Base-by-base conservation (phyloP, 2,329 filamentous ascomycete species). In the Diplodia corticola region DNA sequence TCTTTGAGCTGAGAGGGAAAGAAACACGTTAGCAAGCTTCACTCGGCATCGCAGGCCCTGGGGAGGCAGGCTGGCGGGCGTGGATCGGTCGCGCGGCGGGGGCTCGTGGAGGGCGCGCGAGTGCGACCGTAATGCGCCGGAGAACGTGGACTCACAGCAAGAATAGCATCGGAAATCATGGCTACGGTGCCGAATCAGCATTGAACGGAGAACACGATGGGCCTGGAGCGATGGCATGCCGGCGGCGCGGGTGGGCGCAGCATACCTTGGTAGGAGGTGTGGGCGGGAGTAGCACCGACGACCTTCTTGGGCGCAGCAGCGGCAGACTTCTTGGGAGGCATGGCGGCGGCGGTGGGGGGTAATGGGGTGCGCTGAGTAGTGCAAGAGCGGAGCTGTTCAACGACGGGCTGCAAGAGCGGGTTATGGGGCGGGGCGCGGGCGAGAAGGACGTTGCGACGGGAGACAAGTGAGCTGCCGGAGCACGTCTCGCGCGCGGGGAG, bases 141-240 rank as follows among this genome's bases (percentile, higher is more conserved):
- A 72, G 74, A 75, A 75, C 77, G 80, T 84, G 75, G 76, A 89
- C 88, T 88, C 80, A 90, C 88, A 80, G 85, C 86, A 75, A 89
- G 79, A 76, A 90, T 88, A 72, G 88, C 88, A 79, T 90, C 87
- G 81, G 89, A 89, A 79, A 90, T 88, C 88, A 90, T 89, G 80
- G 89, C 88, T 89, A 78, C 76, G 75, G 74, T 50, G 71, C 70
- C 72, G 66, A 72, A 83, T 87, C 81, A 87, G 84, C 77, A 85
- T 78, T 77, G 71, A 70, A 74, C 79, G 74, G 85, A 84, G 85
- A 88, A 78, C 74, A 79, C 67, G 74, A 77, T 73, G 69, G 75
- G 76, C 70, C 65, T 67, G 72, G 67, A 63, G 74, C 76, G 72
- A 74, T 71, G 57, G 69, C 78, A 76, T 69, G 75, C 79, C 73